Evolutionary conservation across 352 stramenopile genomes (phyloP), one percentile per base, ranked within the genome.

Genomic region (Phytophthora sp.): DNA sequence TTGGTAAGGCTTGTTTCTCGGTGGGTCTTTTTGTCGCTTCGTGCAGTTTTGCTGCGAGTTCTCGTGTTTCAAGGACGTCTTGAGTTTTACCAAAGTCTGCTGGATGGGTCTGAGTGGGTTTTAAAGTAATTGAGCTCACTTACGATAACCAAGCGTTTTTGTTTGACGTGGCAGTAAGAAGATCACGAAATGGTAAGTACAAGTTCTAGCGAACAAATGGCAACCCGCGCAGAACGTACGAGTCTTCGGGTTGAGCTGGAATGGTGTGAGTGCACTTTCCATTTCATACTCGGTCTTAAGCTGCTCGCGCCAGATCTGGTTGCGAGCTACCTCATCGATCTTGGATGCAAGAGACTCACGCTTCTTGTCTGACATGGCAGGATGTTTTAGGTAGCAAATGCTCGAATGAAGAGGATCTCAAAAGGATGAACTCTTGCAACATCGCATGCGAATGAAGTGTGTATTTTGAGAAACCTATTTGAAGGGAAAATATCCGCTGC

Each of bases 261-360:
- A 95, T 4, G 80, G 79, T 20, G 86, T 95, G 5, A 91, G 69
- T 16, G 74, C 66, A 39, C 84, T 84, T 59, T 95, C 86, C 69
- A 88, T 84, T 53, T 82, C 65, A 66, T 93, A 91, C 49, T 95
- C 86, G 30, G 86, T 92, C 64, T 89, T 90, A 57, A 95, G 79
- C 47, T 93, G 86, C 63, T 95, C 86, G n/a, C 86, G 84, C 84
- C 84, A 95, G 70, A 95, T 95, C 76, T 95, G 86, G 63, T 95
- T 95, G 51, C 82, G 79, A 26, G 84, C 81, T 51, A 95, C 86
- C 65, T 95, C 86, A 70, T 93, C 86, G 56, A 88, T 92, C 73
- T 91, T 93, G 55, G 81, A 90, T n/a, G 77, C 76, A 38, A 86
- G 74, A 16, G 84, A 90, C 46, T 92, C 84, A 33, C 79, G 79